Conservation (phyloP, 208 protist genomes). For the Leishmania guyanensis region DNA sequence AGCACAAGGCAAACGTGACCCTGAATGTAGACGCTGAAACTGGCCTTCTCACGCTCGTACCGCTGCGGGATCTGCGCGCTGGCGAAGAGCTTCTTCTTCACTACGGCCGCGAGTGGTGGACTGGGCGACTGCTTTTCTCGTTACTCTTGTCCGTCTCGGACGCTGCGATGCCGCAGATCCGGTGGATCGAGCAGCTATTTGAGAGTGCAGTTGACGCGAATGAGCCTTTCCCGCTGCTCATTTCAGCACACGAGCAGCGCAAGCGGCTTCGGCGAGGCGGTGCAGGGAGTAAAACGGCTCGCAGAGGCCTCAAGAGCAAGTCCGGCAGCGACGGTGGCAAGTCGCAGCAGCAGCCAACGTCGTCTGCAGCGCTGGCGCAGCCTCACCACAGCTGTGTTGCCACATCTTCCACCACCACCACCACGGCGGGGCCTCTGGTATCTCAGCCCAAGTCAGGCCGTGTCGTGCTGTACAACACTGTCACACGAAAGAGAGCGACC, state of each 20-base stretch:
- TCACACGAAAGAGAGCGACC: constrained; percentile 52
- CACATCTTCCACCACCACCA: not conserved
- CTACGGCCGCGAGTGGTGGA: constrained; percentile 91
- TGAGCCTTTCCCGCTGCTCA: constrained; percentile 61
- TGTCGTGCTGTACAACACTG: constrained; percentile 65
- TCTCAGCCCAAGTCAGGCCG: constrained; percentile 1
- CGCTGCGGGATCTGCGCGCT: constrained; percentile 61
- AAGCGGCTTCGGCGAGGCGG: not conserved
- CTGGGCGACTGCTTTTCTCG: constrained; percentile 59
- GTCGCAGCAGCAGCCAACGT: not conserved
- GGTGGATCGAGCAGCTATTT: constrained; percentile 78
- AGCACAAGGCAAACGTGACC: constrained; percentile 70
- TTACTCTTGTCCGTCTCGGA: constrained; percentile 63
- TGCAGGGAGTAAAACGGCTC: not conserved
- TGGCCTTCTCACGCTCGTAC: constrained; percentile 58
- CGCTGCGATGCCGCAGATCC: constrained; percentile 45
- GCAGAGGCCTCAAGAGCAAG: not conserved
- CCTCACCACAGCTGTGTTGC: not conserved
- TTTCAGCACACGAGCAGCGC: constrained; percentile 28
- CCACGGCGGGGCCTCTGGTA: not conserved
- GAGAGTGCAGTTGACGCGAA: constrained; percentile 42
- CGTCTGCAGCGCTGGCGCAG: not conserved
- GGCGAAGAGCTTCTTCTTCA: constrained; percentile 83
- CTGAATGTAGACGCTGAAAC: constrained; percentile 56
- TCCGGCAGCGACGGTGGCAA: not conserved